Evolutionary conservation across 805 yeast species (phyloP).

Genomic region (Pichia membranifaciens): DNA sequence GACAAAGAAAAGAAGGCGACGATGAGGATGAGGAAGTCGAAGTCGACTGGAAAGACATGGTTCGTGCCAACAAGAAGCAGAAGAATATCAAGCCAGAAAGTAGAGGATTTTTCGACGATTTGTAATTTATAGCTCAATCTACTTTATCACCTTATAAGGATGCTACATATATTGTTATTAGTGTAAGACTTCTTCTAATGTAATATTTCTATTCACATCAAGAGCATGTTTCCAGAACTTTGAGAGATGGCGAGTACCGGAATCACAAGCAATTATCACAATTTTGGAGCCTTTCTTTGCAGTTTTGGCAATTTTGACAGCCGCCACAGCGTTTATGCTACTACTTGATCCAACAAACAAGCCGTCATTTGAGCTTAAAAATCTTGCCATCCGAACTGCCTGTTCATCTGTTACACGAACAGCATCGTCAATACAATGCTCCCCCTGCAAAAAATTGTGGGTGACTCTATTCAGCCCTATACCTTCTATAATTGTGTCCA

Average conservation of each 20-base stretch:
- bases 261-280: conserved; percentile 86
- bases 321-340: conserved; percentile 93
- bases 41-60: conserved; percentile 85
- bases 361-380: conserved; percentile 76
- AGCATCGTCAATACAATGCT: conserved; percentile 66
- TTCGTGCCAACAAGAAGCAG: conserved; percentile 57
- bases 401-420: conserved; percentile 72
- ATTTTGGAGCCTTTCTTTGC: conserved; percentile 58
- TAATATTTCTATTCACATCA: conserved; percentile 32
- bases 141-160: too few relatives aligned
- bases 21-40: conserved; percentile 38
- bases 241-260: conserved; percentile 84
- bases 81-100: conserved; percentile 36
- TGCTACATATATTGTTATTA: neutral
- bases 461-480: conserved; percentile 88
- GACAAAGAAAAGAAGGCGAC: conserved; percentile 37
- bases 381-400: conserved; percentile 86
- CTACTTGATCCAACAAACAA: conserved; percentile 87
- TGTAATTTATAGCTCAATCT: conserved; percentile 24
- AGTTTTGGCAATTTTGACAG: conserved; percentile 49
- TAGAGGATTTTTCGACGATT: conserved; percentile 59
- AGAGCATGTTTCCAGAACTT: conserved; percentile 84
- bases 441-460: conserved; percentile 69
- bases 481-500: conserved; percentile 91
- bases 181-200: conserved; percentile 34